phyloP scores from a whole-genome alignment of 805 yeast species.

The Yamadazyma paraphyllophila region DNA sequence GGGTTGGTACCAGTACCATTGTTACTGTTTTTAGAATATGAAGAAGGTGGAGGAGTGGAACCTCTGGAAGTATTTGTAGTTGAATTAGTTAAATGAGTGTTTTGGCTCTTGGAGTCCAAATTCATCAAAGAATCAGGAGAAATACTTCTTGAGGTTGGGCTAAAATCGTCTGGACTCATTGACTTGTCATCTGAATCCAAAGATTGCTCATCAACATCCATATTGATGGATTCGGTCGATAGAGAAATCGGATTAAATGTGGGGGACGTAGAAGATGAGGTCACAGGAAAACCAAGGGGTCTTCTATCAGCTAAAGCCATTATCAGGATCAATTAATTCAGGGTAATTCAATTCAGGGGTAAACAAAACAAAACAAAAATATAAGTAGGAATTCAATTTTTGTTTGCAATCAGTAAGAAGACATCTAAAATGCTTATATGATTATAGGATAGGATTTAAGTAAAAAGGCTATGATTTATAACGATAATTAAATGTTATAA shows the following conservation, averaged over 20 bases:
- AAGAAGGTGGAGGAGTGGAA: slow-evolving; percentile 28
- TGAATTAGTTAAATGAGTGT: slow-evolving; percentile 6
- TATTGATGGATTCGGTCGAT: background rate
- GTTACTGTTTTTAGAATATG: background rate
- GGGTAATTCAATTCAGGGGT: background rate
- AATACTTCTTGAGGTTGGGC: slow-evolving; percentile 40
- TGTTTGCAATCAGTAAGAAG: background rate
- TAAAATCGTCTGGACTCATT: slow-evolving; percentile 22
- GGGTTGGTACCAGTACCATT: slow-evolving; percentile 6
- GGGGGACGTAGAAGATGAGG: slow-evolving; percentile 44
- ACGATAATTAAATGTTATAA: slow-evolving; percentile 19
- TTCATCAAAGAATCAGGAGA: slow-evolving; percentile 45
- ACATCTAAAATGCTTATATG: slow-evolving; percentile 1
- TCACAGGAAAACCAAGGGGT: slow-evolving; percentile 54
- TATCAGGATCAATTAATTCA: slow-evolving; percentile 8
- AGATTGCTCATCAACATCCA: slow-evolving; percentile 12
- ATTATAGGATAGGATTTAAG: background rate
- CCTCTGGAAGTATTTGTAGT: slow-evolving; percentile 31
- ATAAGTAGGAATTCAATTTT: background rate
- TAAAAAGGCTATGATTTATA: slow-evolving; percentile 9
- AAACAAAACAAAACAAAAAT: background rate
- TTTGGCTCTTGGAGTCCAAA: slow-evolving; percentile 17
- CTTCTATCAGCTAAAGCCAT: slow-evolving; percentile 71
- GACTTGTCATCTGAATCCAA: slow-evolving; percentile 8
- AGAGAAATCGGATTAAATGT: slow-evolving; percentile 34